A percentile compares a stretch with the other conserved stretches of the same genome.
Conservation (phyloP, 805 yeast genomes). For the Hermanozyma aechmeae region DNA sequence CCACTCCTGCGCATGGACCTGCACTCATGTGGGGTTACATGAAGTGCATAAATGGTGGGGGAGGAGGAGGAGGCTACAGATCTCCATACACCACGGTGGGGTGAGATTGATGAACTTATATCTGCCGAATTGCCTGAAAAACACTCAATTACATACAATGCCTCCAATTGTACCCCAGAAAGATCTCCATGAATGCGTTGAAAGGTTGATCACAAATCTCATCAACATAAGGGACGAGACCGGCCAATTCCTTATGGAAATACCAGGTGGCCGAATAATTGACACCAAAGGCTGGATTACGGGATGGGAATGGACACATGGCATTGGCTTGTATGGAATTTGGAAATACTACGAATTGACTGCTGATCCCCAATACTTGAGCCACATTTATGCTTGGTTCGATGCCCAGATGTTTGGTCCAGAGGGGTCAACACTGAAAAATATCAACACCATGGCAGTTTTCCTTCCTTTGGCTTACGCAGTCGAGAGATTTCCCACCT, state of each 20-base stretch:
- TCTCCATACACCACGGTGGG: too few relatives aligned
- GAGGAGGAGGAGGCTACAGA: too few relatives aligned
- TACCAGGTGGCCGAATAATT: slow-evolving; percentile 22
- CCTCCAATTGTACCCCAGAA: too few relatives aligned
- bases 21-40: too few relatives aligned
- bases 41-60: too few relatives aligned
- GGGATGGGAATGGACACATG: slow-evolving; percentile 34
- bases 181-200: slow-evolving; percentile 8
- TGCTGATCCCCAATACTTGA: slow-evolving; percentile 11
- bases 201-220: slow-evolving; percentile 13
- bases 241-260: slow-evolving; percentile 18
- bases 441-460: slow-evolving; percentile 27
- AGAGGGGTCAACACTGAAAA: slow-evolving; percentile 22
- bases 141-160: too few relatives aligned
- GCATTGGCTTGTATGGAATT: slow-evolving; percentile 27
- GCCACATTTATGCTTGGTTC: slow-evolving; percentile 19
- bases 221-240: slow-evolving; percentile 20
- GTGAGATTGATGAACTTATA: too few relatives aligned
- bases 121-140: too few relatives aligned
- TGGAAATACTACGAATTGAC: slow-evolving; percentile 25
- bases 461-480: slow-evolving; percentile 21
- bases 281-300: slow-evolving; percentile 29
- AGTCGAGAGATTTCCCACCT: slow-evolving; percentile 15
- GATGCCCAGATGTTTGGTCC: slow-evolving; percentile 16
- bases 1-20: too few relatives aligned